These are phyloP conservation scores for Cryptococcus amylolentus DNA, from an alignment of 1,284 basidiomycete species.

Conservation along the genomic window DNA sequence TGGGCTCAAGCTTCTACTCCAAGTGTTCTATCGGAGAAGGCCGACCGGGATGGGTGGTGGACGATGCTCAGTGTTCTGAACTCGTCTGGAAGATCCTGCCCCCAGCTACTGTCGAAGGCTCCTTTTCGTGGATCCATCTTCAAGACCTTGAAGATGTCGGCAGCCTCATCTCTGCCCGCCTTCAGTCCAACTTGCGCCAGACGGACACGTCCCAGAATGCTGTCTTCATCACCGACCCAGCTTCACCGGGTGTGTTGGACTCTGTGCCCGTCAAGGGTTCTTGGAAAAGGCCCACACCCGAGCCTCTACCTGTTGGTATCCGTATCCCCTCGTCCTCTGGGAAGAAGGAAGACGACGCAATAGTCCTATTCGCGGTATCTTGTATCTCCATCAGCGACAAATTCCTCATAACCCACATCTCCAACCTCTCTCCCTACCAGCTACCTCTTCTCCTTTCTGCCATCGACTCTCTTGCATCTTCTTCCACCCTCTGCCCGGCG, in stretches of 20 bases:
- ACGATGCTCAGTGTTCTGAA: slow-evolving; percentile 8
- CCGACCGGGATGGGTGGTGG: slow-evolving; percentile 17
- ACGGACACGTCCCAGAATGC: background rate
- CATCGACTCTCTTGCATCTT: slow-evolving; percentile 13
- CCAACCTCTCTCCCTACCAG: slow-evolving; percentile 12
- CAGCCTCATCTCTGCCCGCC: background rate
- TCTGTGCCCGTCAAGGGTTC: slow-evolving; percentile 7
- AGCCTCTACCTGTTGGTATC: slow-evolving; percentile 5
- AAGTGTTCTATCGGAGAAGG: slow-evolving; percentile 17
- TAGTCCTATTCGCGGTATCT: slow-evolving; percentile 19
- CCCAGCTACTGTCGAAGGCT: background rate
- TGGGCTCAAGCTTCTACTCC: slow-evolving; percentile 30
- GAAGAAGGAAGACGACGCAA: slow-evolving; percentile 5
- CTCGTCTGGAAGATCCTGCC: slow-evolving; percentile 18
- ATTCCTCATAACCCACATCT: slow-evolving; percentile 13
- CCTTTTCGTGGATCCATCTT: slow-evolving; percentile 9
- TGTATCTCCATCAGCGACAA: slow-evolving; percentile 5
- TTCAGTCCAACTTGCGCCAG: background rate
- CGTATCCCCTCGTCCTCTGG: slow-evolving; percentile 1
- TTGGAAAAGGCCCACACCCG: background rate
- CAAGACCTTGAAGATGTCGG: slow-evolving; percentile 2
- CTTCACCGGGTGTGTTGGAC: slow-evolving; percentile 6
- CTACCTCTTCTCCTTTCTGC: slow-evolving; percentile 13
- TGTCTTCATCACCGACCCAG: slow-evolving; percentile 10
- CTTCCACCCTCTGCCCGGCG: slow-evolving; percentile 8